Base-by-base conservation (phyloP, 495 filamentous ascomycete genomes). In the Cryomyces antarcticus region DNA sequence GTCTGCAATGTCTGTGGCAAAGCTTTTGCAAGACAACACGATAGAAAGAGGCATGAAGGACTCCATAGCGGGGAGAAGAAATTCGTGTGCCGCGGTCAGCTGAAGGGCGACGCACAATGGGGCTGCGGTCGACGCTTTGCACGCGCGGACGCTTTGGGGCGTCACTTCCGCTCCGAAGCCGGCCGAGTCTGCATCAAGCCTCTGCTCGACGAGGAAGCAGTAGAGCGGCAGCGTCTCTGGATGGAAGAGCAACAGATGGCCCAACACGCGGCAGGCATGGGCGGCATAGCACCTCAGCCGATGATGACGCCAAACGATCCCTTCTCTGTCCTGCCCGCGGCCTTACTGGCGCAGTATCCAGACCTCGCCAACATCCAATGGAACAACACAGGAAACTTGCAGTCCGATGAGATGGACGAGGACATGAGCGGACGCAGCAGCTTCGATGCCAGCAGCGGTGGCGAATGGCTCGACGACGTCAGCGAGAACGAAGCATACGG, bases 91-190 rank as follows among this genome's bases (percentile, higher is more conserved):
- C 80, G 80, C 34, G 89, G 89, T 44, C 80, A 84, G 42, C 73
- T 97, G 7, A 82, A 85, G 45, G 68, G 71, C n/a, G 77, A 75
- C 30, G 75, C 74, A 5, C 72, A 75, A 43, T 97, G 89, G 89
- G 89, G 89, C 38, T 97, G 89, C 52, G 83, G 83, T 9, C 77
- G 89, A 28, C 71, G 86, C 7, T 97, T 97, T 57, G 89, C 89
- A 1, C 83, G 89, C 43, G 89, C 89, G 6, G 89, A 97, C 60
- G 89, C 92, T 2, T 66, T 97, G 3, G 89, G 89, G 11, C 75
- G 89, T n/a, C 89, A 97, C 59, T 97, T 97, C 70, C 70, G 89
- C 39, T 88, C 82, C 9, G 89, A 97, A 62, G 92, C 89, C 3
- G 89, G 89, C 7, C 73, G 89, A 5, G 81, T 93, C 37, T 97